Evolutionary conservation across 23 red algal genomes (phyloP).

Genomic region (Gracilaria domingensis): DNA sequence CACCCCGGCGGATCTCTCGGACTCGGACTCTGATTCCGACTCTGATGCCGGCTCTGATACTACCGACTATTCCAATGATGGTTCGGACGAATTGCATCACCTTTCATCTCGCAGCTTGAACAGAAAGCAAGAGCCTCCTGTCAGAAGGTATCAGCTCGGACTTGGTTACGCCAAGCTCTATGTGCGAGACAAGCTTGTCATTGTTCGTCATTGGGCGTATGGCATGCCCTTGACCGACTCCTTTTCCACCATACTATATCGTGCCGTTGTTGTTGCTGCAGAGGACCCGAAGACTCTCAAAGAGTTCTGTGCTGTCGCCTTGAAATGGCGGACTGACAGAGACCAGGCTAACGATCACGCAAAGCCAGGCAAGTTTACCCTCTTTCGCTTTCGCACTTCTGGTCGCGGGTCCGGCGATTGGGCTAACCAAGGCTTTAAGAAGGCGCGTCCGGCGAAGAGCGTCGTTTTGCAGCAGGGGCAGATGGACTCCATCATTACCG

Average conservation of each 20-base stretch:
- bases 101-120: conserved; percentile 12
- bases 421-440: conserved; percentile 62
- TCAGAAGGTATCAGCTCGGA: conserved; percentile 61
- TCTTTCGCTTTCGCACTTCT: conserved; percentile 51
- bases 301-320: conserved; percentile 56
- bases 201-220: conserved; percentile 51
- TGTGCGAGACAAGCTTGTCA: conserved; percentile 55
- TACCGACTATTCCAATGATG: not conserved
- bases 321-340: conserved; percentile 61
- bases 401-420: conserved; percentile 56
- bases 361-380: conserved; percentile 57
- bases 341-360: conserved; percentile 35
- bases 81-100: not conserved
- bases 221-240: conserved; percentile 44
- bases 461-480: conserved; percentile 74
- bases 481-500: conserved; percentile 54
- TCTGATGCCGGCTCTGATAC: conserved; percentile 5
- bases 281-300: conserved; percentile 23
- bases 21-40: conserved; percentile 55
- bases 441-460: conserved; percentile 47
- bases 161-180: conserved; percentile 61
- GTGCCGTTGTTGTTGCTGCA: conserved; percentile 35
- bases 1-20: conserved; percentile 14
- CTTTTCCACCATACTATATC: conserved; percentile 35
- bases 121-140: conserved; percentile 53